Evolutionary conservation across 192 early-diverging fungal species (phyloP).

Genomic region (Dissophora ornata): DNA sequence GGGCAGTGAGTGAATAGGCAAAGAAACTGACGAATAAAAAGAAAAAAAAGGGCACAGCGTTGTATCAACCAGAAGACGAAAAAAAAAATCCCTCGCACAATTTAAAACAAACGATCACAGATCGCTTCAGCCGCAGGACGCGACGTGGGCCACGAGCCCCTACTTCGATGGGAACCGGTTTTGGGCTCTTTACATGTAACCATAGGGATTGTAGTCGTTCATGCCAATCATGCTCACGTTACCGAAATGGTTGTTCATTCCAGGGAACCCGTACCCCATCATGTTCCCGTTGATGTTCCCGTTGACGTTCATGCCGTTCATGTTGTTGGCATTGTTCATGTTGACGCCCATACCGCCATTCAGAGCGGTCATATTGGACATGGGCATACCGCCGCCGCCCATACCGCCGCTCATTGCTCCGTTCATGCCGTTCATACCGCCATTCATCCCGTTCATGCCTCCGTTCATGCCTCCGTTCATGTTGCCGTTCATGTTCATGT

Average conservation of each 20-base stretch:
- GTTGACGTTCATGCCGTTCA: slow-evolving; percentile 29
- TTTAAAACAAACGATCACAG: slow-evolving; percentile 35
- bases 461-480: slow-evolving; percentile 32
- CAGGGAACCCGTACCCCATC: slow-evolving; percentile 52
- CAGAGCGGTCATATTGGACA: slow-evolving; percentile 14
- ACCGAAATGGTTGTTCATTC: slow-evolving; percentile 56
- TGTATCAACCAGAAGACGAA: too few relatives aligned
- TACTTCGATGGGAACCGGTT: background rate
- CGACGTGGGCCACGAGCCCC: background rate
- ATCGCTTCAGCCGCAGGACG: slow-evolving; percentile 3
- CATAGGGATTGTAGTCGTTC: slow-evolving; percentile 56
- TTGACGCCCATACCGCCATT: slow-evolving; percentile 9
- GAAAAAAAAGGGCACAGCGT: background rate
- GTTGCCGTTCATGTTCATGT: slow-evolving; percentile 19
- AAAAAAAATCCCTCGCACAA: slow-evolving; percentile 14
- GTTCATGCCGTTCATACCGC: slow-evolving; percentile 16
- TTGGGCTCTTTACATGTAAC: slow-evolving; percentile 53
- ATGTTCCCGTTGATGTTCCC: slow-evolving; percentile 50
- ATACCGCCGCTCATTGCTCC: slow-evolving; percentile 19
- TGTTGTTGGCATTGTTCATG: slow-evolving; percentile 22
- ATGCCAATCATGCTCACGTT: slow-evolving; percentile 63
- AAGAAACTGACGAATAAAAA: slow-evolving; percentile 18
- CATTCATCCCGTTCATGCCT: slow-evolving; percentile 17
- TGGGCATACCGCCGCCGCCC: slow-evolving; percentile 6
- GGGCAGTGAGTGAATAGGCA: slow-evolving; percentile 1